Base-by-base conservation (phyloP, 805 yeast genomes). In the Schwanniomyces sp. region DNA sequence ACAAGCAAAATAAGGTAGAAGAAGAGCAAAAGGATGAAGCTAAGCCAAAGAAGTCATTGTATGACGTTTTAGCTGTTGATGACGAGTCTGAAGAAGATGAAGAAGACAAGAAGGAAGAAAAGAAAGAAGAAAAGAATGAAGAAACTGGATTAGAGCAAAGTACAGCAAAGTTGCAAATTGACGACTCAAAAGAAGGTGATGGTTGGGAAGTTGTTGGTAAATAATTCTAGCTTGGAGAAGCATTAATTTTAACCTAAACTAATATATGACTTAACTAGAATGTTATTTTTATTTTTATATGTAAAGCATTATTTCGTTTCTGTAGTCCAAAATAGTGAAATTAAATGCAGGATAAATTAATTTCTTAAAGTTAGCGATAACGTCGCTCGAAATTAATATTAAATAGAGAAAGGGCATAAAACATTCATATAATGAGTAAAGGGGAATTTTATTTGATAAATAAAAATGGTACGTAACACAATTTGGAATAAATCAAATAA, bases 141-240 rank as follows among this genome's bases (percentile, higher is more conserved):
- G 53, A 47, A 18, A 45, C 59, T 32, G 52, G 52, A n/a, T 60
- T 67, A 47, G 66, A 57, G 48, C 34, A 53, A 25, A 56, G 62
- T 18, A 58, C 72, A 32, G 62, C 59, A 21, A 52, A 63, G 11
- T 64, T 67, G 47, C 44, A 63, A 30, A 51, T 67, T 28, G 47
- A 50, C 16, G 59, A 60, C n/a, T 45, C 55, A 30, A 59, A 58
- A 41, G 62, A 58, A 18, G 59, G 54, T 47, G 70, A 61, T 25
- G 72, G 64, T 17, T 68, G 73, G 72, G 67, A 67, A 58, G 70
- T 66, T 44, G 74, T 66, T 47, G 58, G 67, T 39, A 66, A 66
- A 53, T 66, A 63, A 61, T 21, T 34, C 29, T 21, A 28, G 28
- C 30, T n/a, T 41, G 11, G n/a, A 18, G 27, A 18, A 21, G 18